Evolutionary conservation across 2,329 filamentous ascomycete species (phyloP).

Genomic region (Cadophora sp.): DNA sequence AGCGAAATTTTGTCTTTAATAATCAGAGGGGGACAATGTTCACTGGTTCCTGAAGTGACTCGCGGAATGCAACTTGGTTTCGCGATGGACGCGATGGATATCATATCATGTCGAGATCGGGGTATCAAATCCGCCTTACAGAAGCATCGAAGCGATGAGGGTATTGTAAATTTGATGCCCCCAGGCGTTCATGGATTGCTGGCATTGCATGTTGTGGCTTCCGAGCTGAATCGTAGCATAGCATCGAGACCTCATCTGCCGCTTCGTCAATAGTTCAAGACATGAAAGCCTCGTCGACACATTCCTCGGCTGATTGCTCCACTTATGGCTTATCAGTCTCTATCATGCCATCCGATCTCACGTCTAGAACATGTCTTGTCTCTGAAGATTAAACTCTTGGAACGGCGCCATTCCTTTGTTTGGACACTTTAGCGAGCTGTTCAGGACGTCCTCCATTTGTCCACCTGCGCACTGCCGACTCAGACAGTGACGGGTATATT

Average conservation of each 20-base stretch:
- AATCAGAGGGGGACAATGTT: background rate
- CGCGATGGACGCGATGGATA: background rate
- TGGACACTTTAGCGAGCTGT: background rate
- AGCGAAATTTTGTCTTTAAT: no score
- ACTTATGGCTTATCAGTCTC: background rate
- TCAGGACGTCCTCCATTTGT: background rate
- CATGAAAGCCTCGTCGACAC: background rate
- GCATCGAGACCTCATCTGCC: background rate
- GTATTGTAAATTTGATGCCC: background rate
- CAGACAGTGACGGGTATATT: background rate
- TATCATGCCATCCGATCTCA: background rate
- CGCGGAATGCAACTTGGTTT: background rate
- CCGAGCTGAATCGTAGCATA: background rate
- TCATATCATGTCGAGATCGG: background rate
- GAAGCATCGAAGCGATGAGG: background rate
- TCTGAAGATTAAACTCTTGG: background rate
- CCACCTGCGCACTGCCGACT: background rate
- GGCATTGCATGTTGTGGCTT: constrained; percentile 2
- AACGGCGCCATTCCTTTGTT: background rate
- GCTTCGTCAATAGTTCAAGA: background rate
- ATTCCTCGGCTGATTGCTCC: background rate
- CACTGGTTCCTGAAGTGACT: background rate
- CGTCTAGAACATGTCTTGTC: background rate
- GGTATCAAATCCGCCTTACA: background rate
- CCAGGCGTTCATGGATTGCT: background rate